Evolutionary conservation across 2,329 filamentous ascomycete species (phyloP).

Genomic region (Teratosphaeria pseudoeucalypti): DNA sequence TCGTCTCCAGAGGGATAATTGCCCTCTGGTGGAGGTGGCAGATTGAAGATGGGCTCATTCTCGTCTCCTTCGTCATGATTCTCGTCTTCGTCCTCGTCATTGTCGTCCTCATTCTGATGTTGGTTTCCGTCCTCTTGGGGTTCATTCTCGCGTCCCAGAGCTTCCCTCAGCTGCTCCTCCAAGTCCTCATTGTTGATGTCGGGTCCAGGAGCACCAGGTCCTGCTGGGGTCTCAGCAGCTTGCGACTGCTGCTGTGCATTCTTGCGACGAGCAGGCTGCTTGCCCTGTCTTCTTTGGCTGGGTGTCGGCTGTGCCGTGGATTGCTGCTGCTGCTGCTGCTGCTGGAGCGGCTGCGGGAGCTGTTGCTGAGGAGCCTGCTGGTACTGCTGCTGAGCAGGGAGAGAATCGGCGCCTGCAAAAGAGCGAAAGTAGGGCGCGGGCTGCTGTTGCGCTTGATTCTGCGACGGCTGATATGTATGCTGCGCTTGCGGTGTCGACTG

Average conservation of each 20-base stretch:
- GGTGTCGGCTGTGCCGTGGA: not conserved
- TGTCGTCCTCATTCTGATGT: constrained; percentile 11
- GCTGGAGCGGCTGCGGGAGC: constrained; percentile 4
- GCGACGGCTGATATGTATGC: constrained; percentile 1
- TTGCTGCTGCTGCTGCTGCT: constrained; percentile 9
- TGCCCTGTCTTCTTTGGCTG: constrained; percentile 1
- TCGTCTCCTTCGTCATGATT: constrained; percentile 6
- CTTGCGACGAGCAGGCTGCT: constrained; percentile 1
- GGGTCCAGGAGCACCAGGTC: constrained; percentile 18
- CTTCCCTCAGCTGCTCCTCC: constrained; percentile 18
- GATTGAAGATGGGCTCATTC: constrained; percentile 20
- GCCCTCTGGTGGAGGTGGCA: constrained; percentile 23
- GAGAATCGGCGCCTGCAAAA: not conserved
- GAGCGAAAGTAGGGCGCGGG: constrained; percentile 1
- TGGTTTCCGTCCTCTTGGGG: constrained; percentile 2
- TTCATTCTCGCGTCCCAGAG: constrained; percentile 10
- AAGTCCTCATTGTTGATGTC: constrained; percentile 14
- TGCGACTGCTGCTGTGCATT: constrained; percentile 3
- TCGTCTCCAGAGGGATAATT: constrained; percentile 18
- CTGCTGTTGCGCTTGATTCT: not conserved
- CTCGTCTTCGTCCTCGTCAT: constrained; percentile 14
- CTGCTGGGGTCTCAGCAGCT: constrained; percentile 5
- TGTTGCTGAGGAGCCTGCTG: not conserved
- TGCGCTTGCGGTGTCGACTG: not conserved
- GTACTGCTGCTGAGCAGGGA: not conserved